A percentile compares a stretch with the other conserved stretches of the same genome.
Evolutionary conservation across 1,139 yeast genomes (phyloP).

Genomic region (Yamadazyma diospyri): DNA sequence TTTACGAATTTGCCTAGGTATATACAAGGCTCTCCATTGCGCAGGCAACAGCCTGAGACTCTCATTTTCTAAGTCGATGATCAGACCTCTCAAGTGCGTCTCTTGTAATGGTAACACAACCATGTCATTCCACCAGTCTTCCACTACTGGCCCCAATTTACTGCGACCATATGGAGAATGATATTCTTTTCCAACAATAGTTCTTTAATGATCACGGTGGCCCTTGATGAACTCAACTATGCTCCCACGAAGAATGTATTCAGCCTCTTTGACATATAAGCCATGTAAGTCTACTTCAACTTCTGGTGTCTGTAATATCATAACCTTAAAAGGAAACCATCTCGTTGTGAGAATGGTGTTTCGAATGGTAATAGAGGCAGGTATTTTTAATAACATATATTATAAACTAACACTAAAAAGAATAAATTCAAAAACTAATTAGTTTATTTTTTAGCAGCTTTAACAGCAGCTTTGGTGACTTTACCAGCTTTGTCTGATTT

Average conservation of each 20-base stretch:
- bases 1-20: too few relatives aligned
- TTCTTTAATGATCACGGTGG: slow-evolving; percentile 53
- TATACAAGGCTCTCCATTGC: too few relatives aligned
- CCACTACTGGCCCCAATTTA: slow-evolving; percentile 86
- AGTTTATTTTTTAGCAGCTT: slow-evolving; percentile 95
- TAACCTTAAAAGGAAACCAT: too few relatives aligned
- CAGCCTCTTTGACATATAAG: slow-evolving; percentile 83
- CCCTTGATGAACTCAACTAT: slow-evolving; percentile 63
- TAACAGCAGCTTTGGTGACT: slow-evolving; percentile 99
- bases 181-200: slow-evolving; percentile 92
- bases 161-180: slow-evolving; percentile 83
- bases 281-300: slow-evolving; percentile 96
- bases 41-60: slow-evolving; percentile 47
- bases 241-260: slow-evolving; percentile 68
- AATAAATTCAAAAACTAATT: slow-evolving; percentile 15
- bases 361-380: too few relatives aligned
- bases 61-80: slow-evolving; percentile 54
- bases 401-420: slow-evolving; percentile 16
- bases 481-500: slow-evolving; percentile 94
- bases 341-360: too few relatives aligned
- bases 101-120: too few relatives aligned
- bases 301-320: too few relatives aligned
- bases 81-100: slow-evolving; percentile 86
- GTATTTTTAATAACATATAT: slow-evolving; percentile 11
- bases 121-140: slow-evolving; percentile 69